A percentile compares a stretch with the other conserved stretches of the same genome.
Conservation (phyloP, 805 yeast genomes). For the Zygosaccharomyces bisporus region DNA sequence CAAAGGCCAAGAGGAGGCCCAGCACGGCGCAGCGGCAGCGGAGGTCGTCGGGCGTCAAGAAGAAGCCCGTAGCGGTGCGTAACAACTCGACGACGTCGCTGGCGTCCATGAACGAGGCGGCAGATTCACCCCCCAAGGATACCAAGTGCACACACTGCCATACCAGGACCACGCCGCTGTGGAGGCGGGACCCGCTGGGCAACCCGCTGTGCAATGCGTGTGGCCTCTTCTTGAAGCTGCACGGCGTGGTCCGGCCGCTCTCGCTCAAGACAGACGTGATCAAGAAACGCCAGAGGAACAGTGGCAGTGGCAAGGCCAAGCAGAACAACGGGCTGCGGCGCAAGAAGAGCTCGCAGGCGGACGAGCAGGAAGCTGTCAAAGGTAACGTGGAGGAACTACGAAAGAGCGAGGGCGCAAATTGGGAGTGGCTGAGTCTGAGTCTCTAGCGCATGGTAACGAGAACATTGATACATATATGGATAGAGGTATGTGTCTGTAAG, state of each 20-base stretch:
- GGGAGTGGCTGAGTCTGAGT: slow-evolving; percentile 20
- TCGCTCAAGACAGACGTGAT: slow-evolving; percentile 88
- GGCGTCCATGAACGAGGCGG: slow-evolving; percentile 10
- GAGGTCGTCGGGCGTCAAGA: slow-evolving; percentile 16
- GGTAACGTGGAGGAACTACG: slow-evolving; percentile 1
- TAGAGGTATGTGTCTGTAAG: too few species aligned
- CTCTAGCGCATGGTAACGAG: slow-evolving; percentile 8
- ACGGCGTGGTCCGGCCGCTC: slow-evolving; percentile 88
- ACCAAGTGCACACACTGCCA: slow-evolving; percentile 78
- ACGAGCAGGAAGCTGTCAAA: slow-evolving; percentile 5
- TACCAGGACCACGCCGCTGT: slow-evolving; percentile 85
- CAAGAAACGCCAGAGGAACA: slow-evolving; percentile 72
- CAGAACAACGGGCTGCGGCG: background rate
- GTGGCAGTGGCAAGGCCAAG: slow-evolving; percentile 22
- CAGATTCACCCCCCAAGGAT: slow-evolving; percentile 11
- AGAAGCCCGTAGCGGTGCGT: slow-evolving; percentile 9
- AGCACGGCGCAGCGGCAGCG: slow-evolving; percentile 3
- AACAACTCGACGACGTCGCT: slow-evolving; percentile 13
- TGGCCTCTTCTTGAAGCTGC: slow-evolving; percentile 84
- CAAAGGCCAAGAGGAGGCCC: background rate
- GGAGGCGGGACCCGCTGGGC: slow-evolving; percentile 90
- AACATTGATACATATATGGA: too few species aligned
- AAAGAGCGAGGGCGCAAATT: slow-evolving; percentile 13
- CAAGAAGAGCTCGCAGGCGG: background rate
- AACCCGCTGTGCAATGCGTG: slow-evolving; percentile 93